Percentiles rank a stretch among this genome's conserved stretches.
Conservation (phyloP, 106 monocot species). For the Acanthochlamys bracteata region DNA sequence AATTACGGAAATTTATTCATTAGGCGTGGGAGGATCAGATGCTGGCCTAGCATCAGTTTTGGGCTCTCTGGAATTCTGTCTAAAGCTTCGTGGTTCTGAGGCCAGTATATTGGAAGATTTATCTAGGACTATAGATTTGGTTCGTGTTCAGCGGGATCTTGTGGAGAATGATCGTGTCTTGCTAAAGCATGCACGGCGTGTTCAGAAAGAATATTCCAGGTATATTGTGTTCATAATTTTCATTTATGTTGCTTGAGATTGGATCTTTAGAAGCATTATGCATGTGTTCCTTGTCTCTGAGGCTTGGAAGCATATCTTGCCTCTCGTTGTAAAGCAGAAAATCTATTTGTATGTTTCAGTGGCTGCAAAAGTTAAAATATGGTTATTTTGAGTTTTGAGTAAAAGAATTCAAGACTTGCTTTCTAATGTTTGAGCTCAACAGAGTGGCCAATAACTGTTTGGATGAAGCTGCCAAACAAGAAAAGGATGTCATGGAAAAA, state of each 20-base stretch:
- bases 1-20: background rate
- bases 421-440: slow-evolving; percentile 4
- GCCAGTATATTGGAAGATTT: slow-evolving; percentile 90
- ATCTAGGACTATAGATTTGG: slow-evolving; percentile 72
- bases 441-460: slow-evolving; percentile 83
- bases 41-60: slow-evolving; percentile 71
- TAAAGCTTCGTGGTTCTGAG: slow-evolving; percentile 84
- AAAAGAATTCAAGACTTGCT: background rate
- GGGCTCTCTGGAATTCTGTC: slow-evolving; percentile 73
- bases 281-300: too few relatives aligned
- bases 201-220: slow-evolving; percentile 85
- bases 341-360: too few relatives aligned
- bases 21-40: slow-evolving; percentile 52
- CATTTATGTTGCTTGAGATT: slow-evolving; percentile 2
- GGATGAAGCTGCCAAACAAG: slow-evolving; percentile 69
- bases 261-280: too few relatives aligned
- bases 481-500: slow-evolving; percentile 57
- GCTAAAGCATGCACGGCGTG: slow-evolving; percentile 70
- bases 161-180: slow-evolving; percentile 80
- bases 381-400: background rate
- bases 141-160: slow-evolving; percentile 56
- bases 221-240: too few relatives aligned
- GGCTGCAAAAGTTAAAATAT: too few relatives aligned
- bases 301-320: too few relatives aligned
- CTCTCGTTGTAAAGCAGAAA: too few relatives aligned